These are phyloP conservation scores for Nakazawaea holstii DNA, from an alignment of 805 yeast genomes.

Conservation along the genomic window DNA sequence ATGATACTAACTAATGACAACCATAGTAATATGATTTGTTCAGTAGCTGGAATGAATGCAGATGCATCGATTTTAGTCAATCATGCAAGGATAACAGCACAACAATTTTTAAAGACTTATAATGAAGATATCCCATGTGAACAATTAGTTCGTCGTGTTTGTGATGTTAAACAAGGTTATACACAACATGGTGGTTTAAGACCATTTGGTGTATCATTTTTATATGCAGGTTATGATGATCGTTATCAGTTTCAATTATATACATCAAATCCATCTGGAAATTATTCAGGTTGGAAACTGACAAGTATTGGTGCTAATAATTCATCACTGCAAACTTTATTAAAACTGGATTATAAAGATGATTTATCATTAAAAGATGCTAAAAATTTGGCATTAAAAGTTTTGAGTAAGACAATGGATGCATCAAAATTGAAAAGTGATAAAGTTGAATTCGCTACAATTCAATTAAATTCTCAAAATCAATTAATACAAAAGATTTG, in stretches of 20 bases:
- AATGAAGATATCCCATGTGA: slow-evolving; percentile 95
- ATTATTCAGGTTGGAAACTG: slow-evolving; percentile 98
- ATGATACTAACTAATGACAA: background rate
- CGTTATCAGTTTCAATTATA: slow-evolving; percentile 85
- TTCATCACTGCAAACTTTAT: slow-evolving; percentile 90
- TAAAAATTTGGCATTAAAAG: slow-evolving; percentile 81
- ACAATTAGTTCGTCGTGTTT: slow-evolving; percentile 76
- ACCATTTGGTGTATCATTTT: slow-evolving; percentile 96
- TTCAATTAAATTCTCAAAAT: slow-evolving; percentile 41
- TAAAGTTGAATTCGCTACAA: slow-evolving; percentile 89
- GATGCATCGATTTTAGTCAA: slow-evolving; percentile 91
- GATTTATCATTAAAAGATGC: slow-evolving; percentile 72
- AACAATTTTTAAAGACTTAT: slow-evolving; percentile 77
- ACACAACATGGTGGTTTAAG: slow-evolving; percentile 98
- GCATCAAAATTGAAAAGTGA: slow-evolving; percentile 79
- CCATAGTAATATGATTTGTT: slow-evolving; percentile 61
- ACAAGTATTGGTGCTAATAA: slow-evolving; percentile 95
- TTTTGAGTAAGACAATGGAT: slow-evolving; percentile 92
- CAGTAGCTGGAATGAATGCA: slow-evolving; percentile 97
- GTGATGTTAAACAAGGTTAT: slow-evolving; percentile 95
- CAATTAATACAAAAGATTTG: slow-evolving; percentile 66
- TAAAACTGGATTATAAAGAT: slow-evolving; percentile 92
- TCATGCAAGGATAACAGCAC: slow-evolving; percentile 81
- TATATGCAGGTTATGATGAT: slow-evolving; percentile 94
- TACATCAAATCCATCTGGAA: slow-evolving; percentile 96